Evolutionary conservation across 2,329 filamentous ascomycete species (phyloP).

Genomic region (Ascochyta viciae-villosae): DNA sequence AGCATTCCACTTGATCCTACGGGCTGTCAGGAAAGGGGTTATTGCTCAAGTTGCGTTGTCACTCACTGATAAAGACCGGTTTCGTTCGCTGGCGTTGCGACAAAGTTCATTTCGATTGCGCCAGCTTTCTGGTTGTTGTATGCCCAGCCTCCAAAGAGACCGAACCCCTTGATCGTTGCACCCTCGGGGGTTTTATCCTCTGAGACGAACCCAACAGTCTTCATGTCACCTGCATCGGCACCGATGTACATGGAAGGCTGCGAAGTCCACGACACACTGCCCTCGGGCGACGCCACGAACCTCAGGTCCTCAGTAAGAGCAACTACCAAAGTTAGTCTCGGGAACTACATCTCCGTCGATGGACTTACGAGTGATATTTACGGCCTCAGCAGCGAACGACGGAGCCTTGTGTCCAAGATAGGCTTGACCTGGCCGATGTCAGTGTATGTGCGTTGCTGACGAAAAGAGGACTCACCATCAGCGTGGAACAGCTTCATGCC

Average conservation of each 20-base stretch:
- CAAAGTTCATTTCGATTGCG: slow-evolving; percentile 27
- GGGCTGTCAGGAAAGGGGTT: background rate
- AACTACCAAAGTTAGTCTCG: slow-evolving; percentile 19
- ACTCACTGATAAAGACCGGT: slow-evolving; percentile 22
- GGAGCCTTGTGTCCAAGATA: slow-evolving; percentile 37
- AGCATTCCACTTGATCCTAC: slow-evolving; percentile 4
- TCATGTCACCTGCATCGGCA: slow-evolving; percentile 25
- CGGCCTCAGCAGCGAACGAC: slow-evolving; percentile 22
- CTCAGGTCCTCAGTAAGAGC: slow-evolving; percentile 15
- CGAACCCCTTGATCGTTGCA: slow-evolving; percentile 25
- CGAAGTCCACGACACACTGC: slow-evolving; percentile 21
- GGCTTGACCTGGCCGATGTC: slow-evolving; percentile 35
- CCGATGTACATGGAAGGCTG: slow-evolving; percentile 32
- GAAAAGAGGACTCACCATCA: slow-evolving; percentile 36
- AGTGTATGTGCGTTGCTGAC: background rate
- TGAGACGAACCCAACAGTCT: slow-evolving; percentile 36
- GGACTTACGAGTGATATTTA: slow-evolving; percentile 42
- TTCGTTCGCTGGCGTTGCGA: slow-evolving; percentile 23
- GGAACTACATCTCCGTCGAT: background rate
- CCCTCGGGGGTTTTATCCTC: slow-evolving; percentile 21
- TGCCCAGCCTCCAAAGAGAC: slow-evolving; percentile 41
- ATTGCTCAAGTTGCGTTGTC: background rate
- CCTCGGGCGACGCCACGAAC: slow-evolving; percentile 28
- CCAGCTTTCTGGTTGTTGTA: slow-evolving; percentile 28
- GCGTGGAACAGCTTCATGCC: slow-evolving; percentile 44